Base-by-base conservation (phyloP, 331 rosid genomes). In the Pyrus hybrid region DNA sequence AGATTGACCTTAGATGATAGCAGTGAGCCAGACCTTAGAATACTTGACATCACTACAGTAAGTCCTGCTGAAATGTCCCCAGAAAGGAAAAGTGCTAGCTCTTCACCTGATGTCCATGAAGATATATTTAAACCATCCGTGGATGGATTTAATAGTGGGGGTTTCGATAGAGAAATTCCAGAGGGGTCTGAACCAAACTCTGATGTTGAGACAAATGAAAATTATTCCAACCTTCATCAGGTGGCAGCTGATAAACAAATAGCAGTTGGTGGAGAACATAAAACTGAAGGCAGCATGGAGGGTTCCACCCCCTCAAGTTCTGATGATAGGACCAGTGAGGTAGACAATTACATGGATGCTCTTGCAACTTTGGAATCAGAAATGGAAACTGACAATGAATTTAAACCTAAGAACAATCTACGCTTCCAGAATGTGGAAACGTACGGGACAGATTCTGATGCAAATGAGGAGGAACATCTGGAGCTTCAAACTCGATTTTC, bases 311-410 rank as follows among this genome's bases (percentile, higher is more conserved):
- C 12, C 41, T 28, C 22, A 74, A 88, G 47, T 74, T 96, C 91
- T 82, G 96, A 87, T 81, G 93, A 86, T 70, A 61, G 86, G 69
- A 83, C 78, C 53, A 87, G 98, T 75, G 98, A 93, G 85, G 89
- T 88, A 82, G 98, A 92, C 76, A 89, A 88, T 83, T 91, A 93
- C 64, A 60, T 82, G 91, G 94, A 96, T 84, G 98, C 96, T 67
- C 88, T 92, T 74, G 83, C 90, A 77, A 88, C 85, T 70, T 76
- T 95, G 75, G 97, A 91, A 47, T 90, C 91, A 29, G 97, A 96
- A 84, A 20, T 89, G 63, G 96, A 92, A 68, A 71, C 76, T 30
- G 93, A 91, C 67, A 86, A 86, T 80, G 94, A 88, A 70, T 57
- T 32, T 70, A 82, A 87, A 85, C 68, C 84, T 58, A 85, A 54